Base-by-base conservation (phyloP, 2,329 filamentous ascomycete genomes). In the Penicillium olsonii region DNA sequence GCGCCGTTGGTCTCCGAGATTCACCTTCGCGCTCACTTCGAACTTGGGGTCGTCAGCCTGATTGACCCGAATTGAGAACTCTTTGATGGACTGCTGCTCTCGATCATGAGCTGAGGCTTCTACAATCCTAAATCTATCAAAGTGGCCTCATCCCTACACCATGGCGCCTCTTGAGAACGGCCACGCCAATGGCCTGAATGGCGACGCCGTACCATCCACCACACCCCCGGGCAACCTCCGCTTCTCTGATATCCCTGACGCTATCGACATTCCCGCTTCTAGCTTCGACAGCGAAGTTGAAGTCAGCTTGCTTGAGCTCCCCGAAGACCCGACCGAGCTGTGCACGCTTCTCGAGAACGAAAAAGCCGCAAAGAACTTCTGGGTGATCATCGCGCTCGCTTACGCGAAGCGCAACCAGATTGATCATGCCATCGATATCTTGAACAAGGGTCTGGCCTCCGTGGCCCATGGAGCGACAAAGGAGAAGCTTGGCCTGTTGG, bases 341-440 rank as follows among this genome's bases (percentile, higher is more conserved):
- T 99, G 94, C 71, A 94, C 90, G 24, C 81, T 99, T 42, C 84
- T 99, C 56, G 92, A 99, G 75, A 95, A 94, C 66, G 95, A 99
- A 71, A 85, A 87, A 65, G 92, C 91, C 14, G 87, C 90, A 31
- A 91, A 92, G 64, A 90, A 87, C 44, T 95, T 95, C 61, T 99
- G 95, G 95, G 92, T 99, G 79, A 92, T 90, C n/a, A 94, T 97
- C 59, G 89, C 95, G 35, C 80, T 97, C 51, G 92, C 92, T 40
- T 99, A 99, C 67, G 92, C 94, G 34, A 99, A 97, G 75, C 90
- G 96, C 75, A 86, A 87, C 67, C 95, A 95, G 75, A 84, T 94
- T 54, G 92, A 96, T 67, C 88, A 94, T 74, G 84, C 84, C 43
- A 82, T 87, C 53, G 84, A 87, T 54, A 84, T 87, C 46, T 71